Evolutionary conservation across 1,284 basidiomycete genomes (phyloP).

Genomic region (Trichosporon ovoides): DNA sequence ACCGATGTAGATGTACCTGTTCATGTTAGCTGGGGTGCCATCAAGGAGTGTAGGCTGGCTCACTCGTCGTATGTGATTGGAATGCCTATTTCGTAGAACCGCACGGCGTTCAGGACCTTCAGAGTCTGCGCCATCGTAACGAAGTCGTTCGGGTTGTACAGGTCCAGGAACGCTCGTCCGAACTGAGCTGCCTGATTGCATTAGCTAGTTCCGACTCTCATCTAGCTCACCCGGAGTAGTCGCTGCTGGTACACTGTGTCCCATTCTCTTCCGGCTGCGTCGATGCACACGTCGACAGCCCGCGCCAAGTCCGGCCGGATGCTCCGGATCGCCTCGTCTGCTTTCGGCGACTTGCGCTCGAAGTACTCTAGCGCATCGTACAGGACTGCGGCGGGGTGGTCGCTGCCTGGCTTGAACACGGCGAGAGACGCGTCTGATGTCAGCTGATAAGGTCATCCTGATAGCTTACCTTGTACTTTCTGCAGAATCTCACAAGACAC

Average conservation of each 20-base stretch:
- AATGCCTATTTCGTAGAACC: conserved; percentile 85
- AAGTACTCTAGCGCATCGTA: conserved; percentile 91
- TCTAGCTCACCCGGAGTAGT: conserved; percentile 65
- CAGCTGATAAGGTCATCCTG: background rate
- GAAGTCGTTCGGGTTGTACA: conserved; percentile 85
- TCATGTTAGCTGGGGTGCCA: conserved; percentile 7
- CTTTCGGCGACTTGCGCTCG: conserved; percentile 72
- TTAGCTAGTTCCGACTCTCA: background rate
- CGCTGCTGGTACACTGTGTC: conserved; percentile 82
- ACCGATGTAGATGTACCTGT: conserved; percentile 71
- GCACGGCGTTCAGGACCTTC: conserved; percentile 88
- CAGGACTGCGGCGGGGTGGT: conserved; percentile 82
- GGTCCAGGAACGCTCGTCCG: conserved; percentile 86
- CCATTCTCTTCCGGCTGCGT: conserved; percentile 89
- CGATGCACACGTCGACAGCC: conserved; percentile 88
- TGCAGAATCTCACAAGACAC: conserved; percentile 84
- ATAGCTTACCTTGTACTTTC: conserved; percentile 70
- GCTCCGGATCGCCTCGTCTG: conserved; percentile 84
- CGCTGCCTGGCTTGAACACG: conserved; percentile 87
- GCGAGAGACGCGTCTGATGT: conserved; percentile 64
- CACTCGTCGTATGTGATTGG: conserved; percentile 88
- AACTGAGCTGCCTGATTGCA: conserved; percentile 85
- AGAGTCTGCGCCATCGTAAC: conserved; percentile 84
- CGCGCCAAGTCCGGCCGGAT: conserved; percentile 78
- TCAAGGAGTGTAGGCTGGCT: conserved; percentile 15